These are phyloP conservation scores for Podospora pseudoanserina DNA, from an alignment of 495 filamentous ascomycete species.

Conservation along the genomic window DNA sequence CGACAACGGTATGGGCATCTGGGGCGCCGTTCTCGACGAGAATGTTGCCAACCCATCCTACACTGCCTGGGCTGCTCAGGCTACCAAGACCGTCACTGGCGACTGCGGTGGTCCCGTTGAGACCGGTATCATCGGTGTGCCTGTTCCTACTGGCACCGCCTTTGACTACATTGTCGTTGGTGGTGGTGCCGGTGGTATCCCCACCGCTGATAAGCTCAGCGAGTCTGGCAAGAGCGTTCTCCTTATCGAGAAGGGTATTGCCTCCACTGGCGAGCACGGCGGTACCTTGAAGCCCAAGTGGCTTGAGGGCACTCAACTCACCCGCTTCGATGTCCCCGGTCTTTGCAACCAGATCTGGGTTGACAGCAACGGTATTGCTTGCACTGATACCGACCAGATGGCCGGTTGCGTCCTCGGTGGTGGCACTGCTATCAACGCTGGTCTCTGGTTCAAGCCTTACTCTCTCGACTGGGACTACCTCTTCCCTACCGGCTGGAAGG, in stretches of 20 bases:
- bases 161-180: slow-evolving; percentile 71
- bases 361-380: slow-evolving; percentile 59
- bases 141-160: slow-evolving; percentile 44
- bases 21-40: slow-evolving; percentile 37
- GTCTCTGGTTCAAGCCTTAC: slow-evolving; percentile 49
- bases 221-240: slow-evolving; percentile 61
- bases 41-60: slow-evolving; percentile 50
- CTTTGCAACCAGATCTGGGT: slow-evolving; percentile 69
- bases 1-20: slow-evolving; percentile 43
- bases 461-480: slow-evolving; percentile 66
- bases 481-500: slow-evolving; percentile 72
- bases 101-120: slow-evolving; percentile 32
- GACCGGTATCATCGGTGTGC: slow-evolving; percentile 29
- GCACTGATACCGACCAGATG: slow-evolving; percentile 67
- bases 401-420: slow-evolving; percentile 76
- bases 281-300: slow-evolving; percentile 58
- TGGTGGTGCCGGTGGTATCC: slow-evolving; percentile 62
- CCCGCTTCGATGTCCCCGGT: slow-evolving; percentile 76
- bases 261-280: slow-evolving; percentile 56
- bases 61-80: slow-evolving; percentile 46
- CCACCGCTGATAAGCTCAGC: slow-evolving; percentile 61
- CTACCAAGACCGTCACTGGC: slow-evolving; percentile 38
- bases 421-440: slow-evolving; percentile 72
- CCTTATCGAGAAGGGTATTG: slow-evolving; percentile 63
- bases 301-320: slow-evolving; percentile 63